Percentiles rank a stretch among this genome's conserved stretches.
phyloP scores from a whole-genome alignment of 23 red algal species.

The Gracilariopsis chorda region DNA sequence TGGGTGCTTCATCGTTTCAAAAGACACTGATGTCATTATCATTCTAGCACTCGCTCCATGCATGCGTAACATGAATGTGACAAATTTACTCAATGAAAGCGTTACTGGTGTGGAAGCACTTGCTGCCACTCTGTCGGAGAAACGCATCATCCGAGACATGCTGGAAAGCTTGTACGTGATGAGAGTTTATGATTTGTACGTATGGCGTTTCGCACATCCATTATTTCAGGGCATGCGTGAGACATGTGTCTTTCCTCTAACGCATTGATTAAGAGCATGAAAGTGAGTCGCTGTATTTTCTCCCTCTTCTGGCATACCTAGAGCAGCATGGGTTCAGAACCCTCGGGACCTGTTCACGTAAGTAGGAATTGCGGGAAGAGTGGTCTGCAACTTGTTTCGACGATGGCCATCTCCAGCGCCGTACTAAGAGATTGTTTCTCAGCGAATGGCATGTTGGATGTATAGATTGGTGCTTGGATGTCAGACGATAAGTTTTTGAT shows the following conservation, averaged over 20 bases:
- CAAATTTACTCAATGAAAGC: not conserved
- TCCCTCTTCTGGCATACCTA: not conserved
- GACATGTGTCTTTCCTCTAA: not conserved
- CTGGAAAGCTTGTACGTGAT: not conserved
- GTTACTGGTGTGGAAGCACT: not conserved
- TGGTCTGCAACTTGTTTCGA: not conserved
- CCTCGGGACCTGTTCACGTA: not conserved
- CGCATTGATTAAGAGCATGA: not conserved
- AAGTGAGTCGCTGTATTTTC: not conserved
- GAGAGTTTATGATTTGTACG: not conserved
- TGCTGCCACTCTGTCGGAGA: not conserved
- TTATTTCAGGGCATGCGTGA: not conserved
- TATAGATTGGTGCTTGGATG: not conserved
- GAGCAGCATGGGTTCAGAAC: not conserved
- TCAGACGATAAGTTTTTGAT: not conserved
- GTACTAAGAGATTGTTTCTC: not conserved
- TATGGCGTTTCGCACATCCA: not conserved
- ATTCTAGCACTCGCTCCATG: not conserved
- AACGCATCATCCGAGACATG: not conserved
- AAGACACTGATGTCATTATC: slow-evolving; percentile 5
- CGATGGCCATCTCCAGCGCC: not conserved
- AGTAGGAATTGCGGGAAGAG: not conserved
- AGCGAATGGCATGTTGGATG: not conserved
- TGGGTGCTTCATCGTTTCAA: not conserved
- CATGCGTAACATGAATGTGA: not conserved